These are phyloP conservation scores for Millerozyma miso DNA, from an alignment of 805 yeast genomes.

Conservation along the genomic window DNA sequence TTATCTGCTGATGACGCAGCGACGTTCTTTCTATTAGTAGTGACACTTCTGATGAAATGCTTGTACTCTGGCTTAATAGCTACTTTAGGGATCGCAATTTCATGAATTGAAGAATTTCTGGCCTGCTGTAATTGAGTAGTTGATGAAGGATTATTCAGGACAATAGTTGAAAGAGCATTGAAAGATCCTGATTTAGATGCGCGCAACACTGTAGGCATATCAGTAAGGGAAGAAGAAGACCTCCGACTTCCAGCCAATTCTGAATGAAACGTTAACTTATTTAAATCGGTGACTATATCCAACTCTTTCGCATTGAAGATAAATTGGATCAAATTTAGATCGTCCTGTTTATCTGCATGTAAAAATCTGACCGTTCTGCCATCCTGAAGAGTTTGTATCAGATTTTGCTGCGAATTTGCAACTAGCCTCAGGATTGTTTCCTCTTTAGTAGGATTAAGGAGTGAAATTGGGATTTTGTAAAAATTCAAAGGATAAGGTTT, in stretches of 20 bases:
- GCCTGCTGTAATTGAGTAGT: not conserved
- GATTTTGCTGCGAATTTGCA: not conserved
- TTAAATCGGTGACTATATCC: constrained; percentile 33
- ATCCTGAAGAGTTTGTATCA: not conserved
- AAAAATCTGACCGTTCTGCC: constrained; percentile 31
- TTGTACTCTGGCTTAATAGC: constrained; percentile 26
- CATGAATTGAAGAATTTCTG: constrained; percentile 24
- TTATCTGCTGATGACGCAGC: not conserved
- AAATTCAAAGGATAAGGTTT: constrained; percentile 32
- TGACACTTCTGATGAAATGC: not conserved
- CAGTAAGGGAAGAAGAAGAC: constrained; percentile 32
- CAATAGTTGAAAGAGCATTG: constrained; percentile 17
- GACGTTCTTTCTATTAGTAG: not conserved
- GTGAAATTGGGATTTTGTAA: constrained; percentile 24
- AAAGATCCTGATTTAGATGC: constrained; percentile 18
- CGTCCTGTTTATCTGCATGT: constrained; percentile 17
- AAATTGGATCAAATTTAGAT: constrained; percentile 24
- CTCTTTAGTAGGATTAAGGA: constrained; percentile 12
- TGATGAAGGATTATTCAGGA: constrained; percentile 8
- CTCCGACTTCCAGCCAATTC: constrained; percentile 28
- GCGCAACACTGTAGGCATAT: constrained; percentile 19
- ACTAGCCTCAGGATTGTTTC: not conserved
- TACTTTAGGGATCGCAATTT: constrained; percentile 24
- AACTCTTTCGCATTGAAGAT: constrained; percentile 33
- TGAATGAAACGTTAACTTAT: constrained; percentile 28